Evolutionary conservation across 768 basidiomycete genomes (phyloP).

Genomic region (Pisolithus orientalis): DNA sequence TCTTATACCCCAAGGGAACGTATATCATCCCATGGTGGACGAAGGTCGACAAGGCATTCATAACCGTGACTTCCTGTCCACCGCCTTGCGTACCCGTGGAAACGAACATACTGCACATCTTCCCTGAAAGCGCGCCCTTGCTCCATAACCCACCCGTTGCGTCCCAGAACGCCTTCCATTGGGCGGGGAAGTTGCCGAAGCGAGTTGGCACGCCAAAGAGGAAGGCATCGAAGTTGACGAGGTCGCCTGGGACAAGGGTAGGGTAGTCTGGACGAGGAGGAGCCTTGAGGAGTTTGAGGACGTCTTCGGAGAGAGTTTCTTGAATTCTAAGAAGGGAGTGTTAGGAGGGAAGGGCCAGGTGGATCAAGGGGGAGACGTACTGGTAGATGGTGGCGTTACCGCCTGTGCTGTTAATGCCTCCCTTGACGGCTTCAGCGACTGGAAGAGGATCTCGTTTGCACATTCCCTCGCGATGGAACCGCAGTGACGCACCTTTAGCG

Average conservation of each 20-base stretch:
- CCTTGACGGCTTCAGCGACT: constrained; percentile 33
- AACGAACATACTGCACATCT: constrained; percentile 42
- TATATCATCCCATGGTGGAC: constrained; percentile 51
- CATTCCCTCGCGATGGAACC: neutral
- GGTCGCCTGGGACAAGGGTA: constrained; percentile 22
- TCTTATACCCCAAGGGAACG: constrained; percentile 48
- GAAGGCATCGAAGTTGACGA: constrained; percentile 30
- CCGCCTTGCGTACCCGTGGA: constrained; percentile 42
- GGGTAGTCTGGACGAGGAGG: constrained; percentile 70
- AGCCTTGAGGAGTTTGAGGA: constrained; percentile 65
- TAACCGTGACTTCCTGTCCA: constrained; percentile 38
- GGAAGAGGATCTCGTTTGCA: neutral
- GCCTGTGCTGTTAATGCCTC: constrained; percentile 36
- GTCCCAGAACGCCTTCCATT: constrained; percentile 41
- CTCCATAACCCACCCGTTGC: constrained; percentile 42
- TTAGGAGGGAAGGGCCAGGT: neutral
- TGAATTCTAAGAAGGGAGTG: constrained; percentile 44
- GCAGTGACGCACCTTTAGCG: constrained; percentile 31
- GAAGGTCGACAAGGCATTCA: constrained; percentile 38
- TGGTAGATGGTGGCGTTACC: constrained; percentile 42
- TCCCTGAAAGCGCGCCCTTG: constrained; percentile 37
- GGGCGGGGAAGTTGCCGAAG: constrained; percentile 33
- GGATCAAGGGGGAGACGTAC: constrained; percentile 22
- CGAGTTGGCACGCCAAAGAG: constrained; percentile 40
- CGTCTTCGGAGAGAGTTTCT: constrained; percentile 73